Evolutionary conservation across 306 rosid genomes (phyloP), one percentile per base, ranked within the genome.

Genomic region (Cicer chorassanicum): DNA sequence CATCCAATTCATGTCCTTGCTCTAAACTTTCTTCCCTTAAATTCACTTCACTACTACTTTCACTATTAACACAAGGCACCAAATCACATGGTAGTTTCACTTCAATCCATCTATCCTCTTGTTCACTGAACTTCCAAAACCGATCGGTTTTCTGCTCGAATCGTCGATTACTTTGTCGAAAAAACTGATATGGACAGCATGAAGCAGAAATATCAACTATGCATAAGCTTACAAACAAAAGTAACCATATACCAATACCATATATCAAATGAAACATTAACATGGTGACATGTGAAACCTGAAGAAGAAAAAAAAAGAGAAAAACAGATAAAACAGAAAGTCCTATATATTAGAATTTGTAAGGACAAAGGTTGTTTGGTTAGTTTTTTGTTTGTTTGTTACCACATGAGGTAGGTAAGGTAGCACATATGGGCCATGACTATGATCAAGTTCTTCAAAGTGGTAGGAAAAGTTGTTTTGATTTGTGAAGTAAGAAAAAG

Each of bases 101-200:
- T 87, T 91, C 97, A 73, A 91, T 86, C 98, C 97, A 93, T 45
- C 75, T 84, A 16, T 87, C 85, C 79, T 81, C 85, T 70, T 86
- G 56, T 81, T 93, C 96, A 53, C 82, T 84, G 74, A 89, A 93
- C 78, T 83, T 84, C 96, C 97, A 91, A 72, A 93, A 91, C 80
- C 87, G 87, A 40, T 91, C 91, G 3, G 92, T 84, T 84, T 88
- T 93, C 81, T 80, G 92, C 90, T 88, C 91, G 75, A 91, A 91
- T 21, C 70, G 55, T 55, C 81, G 59, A 67, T 76, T 68, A 62
- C 68, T 61, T 81, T 78, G 84, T 34, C 78, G 84, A 16, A 89
- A 66, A 77, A 59, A 64, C 19, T 87, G 89, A 65, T 87, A 70
- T 10, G 90, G 89, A 81, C 82, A 93, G 44, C 88, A 84, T 44